Conservation (phyloP, 352 stramenopile genomes). For the Globisporangium nagaii region DNA sequence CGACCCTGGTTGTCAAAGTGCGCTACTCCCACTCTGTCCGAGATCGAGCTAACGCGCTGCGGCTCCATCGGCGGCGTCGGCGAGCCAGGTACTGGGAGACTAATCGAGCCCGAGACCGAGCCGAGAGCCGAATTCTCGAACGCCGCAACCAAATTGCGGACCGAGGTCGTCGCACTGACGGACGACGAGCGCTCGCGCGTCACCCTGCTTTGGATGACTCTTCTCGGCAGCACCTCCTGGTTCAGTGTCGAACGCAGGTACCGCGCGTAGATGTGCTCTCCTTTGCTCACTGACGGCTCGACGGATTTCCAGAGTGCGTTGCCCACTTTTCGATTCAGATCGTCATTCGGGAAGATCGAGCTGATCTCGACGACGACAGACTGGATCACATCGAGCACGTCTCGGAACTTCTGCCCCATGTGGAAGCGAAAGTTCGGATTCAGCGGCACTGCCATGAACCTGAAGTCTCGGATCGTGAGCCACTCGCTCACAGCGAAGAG, state of each 20-base stretch:
- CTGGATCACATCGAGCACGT: slow-evolving; percentile 54
- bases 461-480: slow-evolving; percentile 48
- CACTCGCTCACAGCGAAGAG: slow-evolving; percentile 40
- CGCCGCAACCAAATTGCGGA: slow-evolving; percentile 18
- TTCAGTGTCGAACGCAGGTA: slow-evolving; percentile 69
- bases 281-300: slow-evolving; percentile 44
- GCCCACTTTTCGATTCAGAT: slow-evolving; percentile 46
- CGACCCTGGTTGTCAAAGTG: slow-evolving; percentile 11
- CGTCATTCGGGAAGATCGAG: slow-evolving; percentile 66
- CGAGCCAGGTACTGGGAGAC: background rate
- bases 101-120: slow-evolving; percentile 7
- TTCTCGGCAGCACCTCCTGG: slow-evolving; percentile 20
- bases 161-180: slow-evolving; percentile 6
- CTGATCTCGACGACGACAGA: slow-evolving; percentile 63
- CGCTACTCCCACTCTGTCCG: background rate
- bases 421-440: slow-evolving; percentile 63
- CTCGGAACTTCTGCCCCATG: slow-evolving; percentile 57
- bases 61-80: background rate
- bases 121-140: slow-evolving; percentile 20
- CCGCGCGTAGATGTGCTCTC: slow-evolving; percentile 65
- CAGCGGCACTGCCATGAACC: slow-evolving; percentile 34
- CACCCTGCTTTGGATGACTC: background rate
- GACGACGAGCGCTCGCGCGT: slow-evolving; percentile 11
- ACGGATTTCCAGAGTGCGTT: slow-evolving; percentile 53
- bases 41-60: background rate